A percentile compares a stretch with the other conserved stretches of the same genome.
Evolutionary conservation across 768 basidiomycete species (phyloP).

Genomic region (Termitomyces eurrhizus): DNA sequence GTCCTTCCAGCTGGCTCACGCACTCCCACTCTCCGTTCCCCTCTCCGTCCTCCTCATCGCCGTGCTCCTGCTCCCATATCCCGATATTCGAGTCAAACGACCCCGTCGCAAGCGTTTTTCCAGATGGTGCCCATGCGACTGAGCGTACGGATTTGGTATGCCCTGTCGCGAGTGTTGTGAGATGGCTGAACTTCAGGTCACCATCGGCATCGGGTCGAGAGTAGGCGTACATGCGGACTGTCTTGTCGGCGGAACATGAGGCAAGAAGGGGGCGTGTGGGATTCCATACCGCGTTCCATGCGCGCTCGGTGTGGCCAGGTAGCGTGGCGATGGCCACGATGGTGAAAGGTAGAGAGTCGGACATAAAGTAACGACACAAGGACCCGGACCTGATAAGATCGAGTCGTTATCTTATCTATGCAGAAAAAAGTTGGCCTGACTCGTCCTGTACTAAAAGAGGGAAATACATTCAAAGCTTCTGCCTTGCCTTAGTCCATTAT

Average conservation of each 20-base stretch:
- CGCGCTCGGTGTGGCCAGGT: constrained; percentile 75
- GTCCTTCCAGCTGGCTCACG: constrained; percentile 82
- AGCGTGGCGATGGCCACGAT: constrained; percentile 31
- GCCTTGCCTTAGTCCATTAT: constrained; percentile 27
- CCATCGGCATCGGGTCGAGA: constrained; percentile 7
- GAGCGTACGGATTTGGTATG: constrained; percentile 87
- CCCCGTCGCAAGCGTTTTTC: constrained; percentile 81
- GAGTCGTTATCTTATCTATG: too few relatives aligned
- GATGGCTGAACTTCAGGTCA: constrained; percentile 41
- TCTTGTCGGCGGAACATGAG: constrained; percentile 93
- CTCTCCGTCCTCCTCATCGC: constrained; percentile 31
- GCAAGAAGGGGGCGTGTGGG: constrained; percentile 77
- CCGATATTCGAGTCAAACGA: constrained; percentile 93
- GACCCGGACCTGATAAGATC: too few relatives aligned
- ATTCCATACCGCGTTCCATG: constrained; percentile 91
- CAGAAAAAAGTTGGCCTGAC: constrained; percentile 1
- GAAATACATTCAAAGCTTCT: too few relatives aligned
- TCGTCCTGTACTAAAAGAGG: background rate
- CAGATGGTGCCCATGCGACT: constrained; percentile 87
- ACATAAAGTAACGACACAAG: background rate
- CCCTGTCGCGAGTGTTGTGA: constrained; percentile 72
- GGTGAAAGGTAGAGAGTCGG: constrained; percentile 18
- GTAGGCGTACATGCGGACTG: constrained; percentile 83
- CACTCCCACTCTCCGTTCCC: constrained; percentile 78
- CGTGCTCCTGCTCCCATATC: constrained; percentile 76